Percentiles rank a stretch among this genome's conserved stretches.
Evolutionary conservation across 371 early-diverging fungal species (phyloP).

Genomic region (Lichtheimia corymbifera): DNA sequence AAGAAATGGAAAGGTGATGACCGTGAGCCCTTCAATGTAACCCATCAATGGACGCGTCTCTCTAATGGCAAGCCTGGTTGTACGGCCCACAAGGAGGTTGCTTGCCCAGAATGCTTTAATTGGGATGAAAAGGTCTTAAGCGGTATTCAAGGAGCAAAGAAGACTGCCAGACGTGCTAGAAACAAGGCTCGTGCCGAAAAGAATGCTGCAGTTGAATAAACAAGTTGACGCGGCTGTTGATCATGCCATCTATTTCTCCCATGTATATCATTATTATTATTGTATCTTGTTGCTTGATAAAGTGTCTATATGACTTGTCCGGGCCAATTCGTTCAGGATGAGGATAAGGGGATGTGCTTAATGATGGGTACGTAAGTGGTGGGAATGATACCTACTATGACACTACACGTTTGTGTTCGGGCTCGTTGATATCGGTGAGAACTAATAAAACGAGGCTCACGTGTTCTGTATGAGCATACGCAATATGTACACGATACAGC

Average conservation of each 20-base stretch:
- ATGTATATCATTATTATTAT: background rate
- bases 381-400: no score
- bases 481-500: no score
- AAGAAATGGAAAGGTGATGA: constrained; percentile 55
- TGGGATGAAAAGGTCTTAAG: constrained; percentile 38
- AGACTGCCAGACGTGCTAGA: constrained; percentile 12
- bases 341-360: no score
- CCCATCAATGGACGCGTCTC: constrained; percentile 43
- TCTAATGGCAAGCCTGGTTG: constrained; percentile 49
- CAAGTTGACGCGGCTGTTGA: no score
- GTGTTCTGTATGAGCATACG: no score
- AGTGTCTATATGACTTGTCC: no score
- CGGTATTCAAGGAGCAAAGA: constrained; percentile 20
- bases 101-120: constrained; percentile 47
- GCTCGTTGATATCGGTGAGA: no score
- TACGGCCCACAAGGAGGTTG: constrained; percentile 41
- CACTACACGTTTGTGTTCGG: no score
- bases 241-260: background rate
- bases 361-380: no score
- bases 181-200: constrained; percentile 14
- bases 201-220: constrained; percentile 13
- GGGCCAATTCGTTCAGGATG: no score
- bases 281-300: no score
- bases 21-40: constrained; percentile 38
- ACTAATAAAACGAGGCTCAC: no score